Percentiles rank a stretch among this genome's conserved stretches.
Evolutionary conservation across 768 basidiomycete species (phyloP).

Genomic region (Polyporus arcularius): DNA sequence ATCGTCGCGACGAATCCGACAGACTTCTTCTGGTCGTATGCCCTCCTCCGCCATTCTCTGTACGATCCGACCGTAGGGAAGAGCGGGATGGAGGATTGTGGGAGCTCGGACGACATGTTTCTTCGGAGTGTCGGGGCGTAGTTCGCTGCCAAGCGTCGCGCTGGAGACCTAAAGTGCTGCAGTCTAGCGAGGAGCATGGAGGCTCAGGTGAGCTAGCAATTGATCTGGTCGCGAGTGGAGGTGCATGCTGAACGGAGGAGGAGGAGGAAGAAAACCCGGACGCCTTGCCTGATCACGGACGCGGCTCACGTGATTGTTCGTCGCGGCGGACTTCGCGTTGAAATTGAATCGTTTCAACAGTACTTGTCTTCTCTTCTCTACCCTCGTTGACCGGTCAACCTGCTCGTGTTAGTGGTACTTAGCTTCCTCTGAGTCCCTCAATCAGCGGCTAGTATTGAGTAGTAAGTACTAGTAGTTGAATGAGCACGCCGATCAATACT

Average conservation of each 20-base stretch:
- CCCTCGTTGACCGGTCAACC: too few relatives aligned
- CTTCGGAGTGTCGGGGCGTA: neutral
- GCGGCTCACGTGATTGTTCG: neutral
- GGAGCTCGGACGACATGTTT: conserved; percentile 20
- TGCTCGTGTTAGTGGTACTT: too few relatives aligned
- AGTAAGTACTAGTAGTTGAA: too few relatives aligned
- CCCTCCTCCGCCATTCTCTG: conserved; percentile 73
- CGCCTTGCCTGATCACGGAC: neutral
- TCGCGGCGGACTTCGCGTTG: too few relatives aligned
- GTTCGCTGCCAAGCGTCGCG: too few relatives aligned
- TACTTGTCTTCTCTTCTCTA: too few relatives aligned
- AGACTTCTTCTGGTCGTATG: conserved; percentile 55
- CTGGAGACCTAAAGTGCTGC: too few relatives aligned
- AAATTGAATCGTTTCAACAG: too few relatives aligned
- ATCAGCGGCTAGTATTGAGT: too few relatives aligned
- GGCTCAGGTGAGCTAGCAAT: neutral
- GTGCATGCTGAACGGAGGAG: neutral
- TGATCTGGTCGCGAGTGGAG: neutral
- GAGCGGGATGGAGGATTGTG: conserved; percentile 41
- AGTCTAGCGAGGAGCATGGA: too few relatives aligned
- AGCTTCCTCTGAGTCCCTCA: too few relatives aligned
- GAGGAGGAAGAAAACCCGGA: neutral
- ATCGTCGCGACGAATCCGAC: conserved; percentile 98
- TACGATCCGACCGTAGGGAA: conserved; percentile 63
- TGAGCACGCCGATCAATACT: too few relatives aligned